Conservation (phyloP, 345 rosid species). For the Eucalyptus marginata region DNA sequence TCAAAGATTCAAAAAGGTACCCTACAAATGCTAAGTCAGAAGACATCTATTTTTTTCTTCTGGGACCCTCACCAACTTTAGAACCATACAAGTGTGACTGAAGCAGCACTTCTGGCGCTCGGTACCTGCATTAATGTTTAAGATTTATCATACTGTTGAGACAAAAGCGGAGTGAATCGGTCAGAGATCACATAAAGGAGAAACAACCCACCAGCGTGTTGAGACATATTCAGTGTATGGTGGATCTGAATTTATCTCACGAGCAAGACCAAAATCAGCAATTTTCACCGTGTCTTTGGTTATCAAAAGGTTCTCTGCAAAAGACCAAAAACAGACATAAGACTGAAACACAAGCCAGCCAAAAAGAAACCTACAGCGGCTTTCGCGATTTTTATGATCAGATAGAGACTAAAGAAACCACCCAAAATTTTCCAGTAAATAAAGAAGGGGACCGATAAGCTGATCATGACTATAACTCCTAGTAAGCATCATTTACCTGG, state of each 20-base stretch:
- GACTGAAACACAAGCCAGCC: background rate
- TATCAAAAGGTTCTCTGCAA: constrained; percentile 27
- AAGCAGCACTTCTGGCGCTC: constrained; percentile 39
- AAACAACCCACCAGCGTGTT: constrained; percentile 21
- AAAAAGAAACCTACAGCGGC: background rate
- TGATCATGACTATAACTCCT: background rate
- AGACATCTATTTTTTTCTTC: background rate
- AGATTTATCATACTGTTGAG: background rate
- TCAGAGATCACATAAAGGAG: background rate
- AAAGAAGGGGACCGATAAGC: background rate
- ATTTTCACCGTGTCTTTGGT: constrained; percentile 15
- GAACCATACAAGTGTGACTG: constrained; percentile 6
- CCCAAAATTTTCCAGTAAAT: background rate
- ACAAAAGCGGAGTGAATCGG: background rate
- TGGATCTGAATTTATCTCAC: constrained; percentile 19
- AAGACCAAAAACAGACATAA: background rate
- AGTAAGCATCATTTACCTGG: constrained; percentile 10
- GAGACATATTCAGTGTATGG: constrained; percentile 25
- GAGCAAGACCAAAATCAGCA: constrained; percentile 39
- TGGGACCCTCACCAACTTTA: constrained; percentile 23
- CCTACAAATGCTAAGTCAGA: background rate
- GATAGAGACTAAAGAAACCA: background rate
- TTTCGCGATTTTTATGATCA: background rate
- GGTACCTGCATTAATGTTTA: constrained; percentile 11
- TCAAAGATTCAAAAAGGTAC: background rate